Percentiles rank a stretch among this genome's conserved stretches.
Conservation (phyloP, 805 yeast genomes). For the Ogataea ganodermae region DNA sequence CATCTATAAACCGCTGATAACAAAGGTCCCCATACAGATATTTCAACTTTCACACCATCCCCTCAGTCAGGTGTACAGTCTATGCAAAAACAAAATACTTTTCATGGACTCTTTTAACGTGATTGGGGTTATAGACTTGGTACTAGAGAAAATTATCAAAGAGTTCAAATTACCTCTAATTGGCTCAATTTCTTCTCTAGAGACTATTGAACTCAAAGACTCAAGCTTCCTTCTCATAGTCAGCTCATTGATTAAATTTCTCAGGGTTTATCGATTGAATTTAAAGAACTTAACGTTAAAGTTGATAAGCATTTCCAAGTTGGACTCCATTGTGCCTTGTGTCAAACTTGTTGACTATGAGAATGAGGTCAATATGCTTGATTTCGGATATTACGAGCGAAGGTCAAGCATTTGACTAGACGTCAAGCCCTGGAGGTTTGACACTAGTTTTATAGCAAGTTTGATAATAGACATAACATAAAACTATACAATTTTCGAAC, state of each 20-base stretch:
- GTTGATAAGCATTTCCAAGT: slow-evolving; percentile 13
- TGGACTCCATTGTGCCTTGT: slow-evolving; percentile 26
- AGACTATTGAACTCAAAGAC: slow-evolving; percentile 10
- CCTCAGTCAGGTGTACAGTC: slow-evolving; percentile 15
- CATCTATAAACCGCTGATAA: slow-evolving; percentile 27
- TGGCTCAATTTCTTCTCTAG: slow-evolving; percentile 29
- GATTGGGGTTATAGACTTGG: slow-evolving; percentile 28
- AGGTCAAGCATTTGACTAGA: slow-evolving; percentile 2
- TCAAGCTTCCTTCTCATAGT: slow-evolving; percentile 19
- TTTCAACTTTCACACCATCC: slow-evolving; percentile 30
- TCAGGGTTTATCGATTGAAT: slow-evolving; percentile 23
- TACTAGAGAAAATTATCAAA: slow-evolving; percentile 21
- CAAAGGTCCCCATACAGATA: slow-evolving; percentile 25
- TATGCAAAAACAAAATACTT: slow-evolving; percentile 18
- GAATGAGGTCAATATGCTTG: slow-evolving; percentile 7
- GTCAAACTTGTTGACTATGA: slow-evolving; percentile 15
- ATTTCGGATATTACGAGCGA: slow-evolving; percentile 19
- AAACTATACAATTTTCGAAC: background rate
- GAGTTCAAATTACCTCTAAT: slow-evolving; percentile 25
- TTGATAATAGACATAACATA: background rate
- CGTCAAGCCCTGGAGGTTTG: background rate
- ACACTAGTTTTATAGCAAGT: too few species aligned
- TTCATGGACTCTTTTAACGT: slow-evolving; percentile 30
- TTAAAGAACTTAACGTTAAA: slow-evolving; percentile 11
- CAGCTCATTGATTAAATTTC: slow-evolving; percentile 27